Evolutionary conservation across 805 yeast genomes (phyloP), one percentile per base, ranked within the genome.

Genomic region (Citeromyces matritensis): DNA sequence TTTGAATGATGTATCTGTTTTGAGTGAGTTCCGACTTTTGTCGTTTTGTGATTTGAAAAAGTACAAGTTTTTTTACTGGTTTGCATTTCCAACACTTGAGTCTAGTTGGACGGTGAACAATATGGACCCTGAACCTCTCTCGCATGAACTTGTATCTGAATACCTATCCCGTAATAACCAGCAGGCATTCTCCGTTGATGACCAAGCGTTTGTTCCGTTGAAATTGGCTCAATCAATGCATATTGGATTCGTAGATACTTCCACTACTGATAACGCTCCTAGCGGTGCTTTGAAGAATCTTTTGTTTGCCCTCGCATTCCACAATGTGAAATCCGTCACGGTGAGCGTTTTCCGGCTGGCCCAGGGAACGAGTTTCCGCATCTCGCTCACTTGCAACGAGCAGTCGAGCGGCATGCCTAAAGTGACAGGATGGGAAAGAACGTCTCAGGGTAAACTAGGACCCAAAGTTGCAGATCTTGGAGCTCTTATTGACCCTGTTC

Each of bases 361-460:
- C 21, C 51, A 48, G 3, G 23, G 27, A 1, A 26, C 32, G 2
- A 52, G 55, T 23, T 57, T 51, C 31, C 44, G 48, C 14, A 23
- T 59, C 14, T 30, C 23, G 1, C 34, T 63, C 3, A 15, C 26
- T 11, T 31, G 31, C 9, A 40, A 39, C 1, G 43, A 42, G 4
- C 29, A 35, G 1, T 29, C 38, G 0, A 23, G 28, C 1, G 35
- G 28, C 6, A 23, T 42, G 1, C 63, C 71, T 2, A 70, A 63
- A 33, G 58, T 72, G 1, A 62, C 76, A 3, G 98, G 99, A 0
- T 91, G 98, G 98, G 97, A 88, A 44, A 66, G 91, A 37, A 82
- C 84, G 17, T 53, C 63, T 5, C 66, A 62, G 27, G 84, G 82
- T 1, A 77, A 75, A 42, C 57, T 86, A 9, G 76, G 78, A 0